Conservation (phyloP, 2,329 filamentous ascomycete species). For the Pseudogymnoascus sp. region DNA sequence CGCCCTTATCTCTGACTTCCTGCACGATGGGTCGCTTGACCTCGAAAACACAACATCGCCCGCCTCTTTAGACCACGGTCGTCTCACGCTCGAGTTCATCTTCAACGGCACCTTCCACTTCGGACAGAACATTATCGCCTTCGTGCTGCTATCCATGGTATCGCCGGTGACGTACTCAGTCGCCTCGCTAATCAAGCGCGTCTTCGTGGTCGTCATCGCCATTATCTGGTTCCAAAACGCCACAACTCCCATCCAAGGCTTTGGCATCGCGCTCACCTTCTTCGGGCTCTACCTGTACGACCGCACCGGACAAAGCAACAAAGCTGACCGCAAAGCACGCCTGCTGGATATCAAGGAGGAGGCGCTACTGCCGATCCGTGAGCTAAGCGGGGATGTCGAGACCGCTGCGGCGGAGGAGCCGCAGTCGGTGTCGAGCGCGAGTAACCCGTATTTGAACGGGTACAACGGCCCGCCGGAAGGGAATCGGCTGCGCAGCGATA, state of each 20-base stretch:
- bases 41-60: constrained; percentile 42
- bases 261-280: constrained; percentile 84
- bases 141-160: constrained; percentile 83
- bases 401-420: constrained; percentile 10
- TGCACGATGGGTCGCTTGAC: constrained; percentile 71
- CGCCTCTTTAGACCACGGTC: constrained; percentile 68
- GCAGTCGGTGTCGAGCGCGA: constrained; percentile 14
- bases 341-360: constrained; percentile 45
- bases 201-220: constrained; percentile 91
- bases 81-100: constrained; percentile 73
- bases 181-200: constrained; percentile 89
- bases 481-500: constrained; percentile 13
- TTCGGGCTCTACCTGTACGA: constrained; percentile 93
- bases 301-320: constrained; percentile 78
- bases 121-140: constrained; percentile 90
- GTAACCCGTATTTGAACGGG: constrained; percentile 13
- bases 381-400: constrained; percentile 11
- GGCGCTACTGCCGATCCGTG: constrained; percentile 20
- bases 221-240: constrained; percentile 94
- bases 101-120: constrained; percentile 98
- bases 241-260: constrained; percentile 73
- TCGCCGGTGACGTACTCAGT: constrained; percentile 97
- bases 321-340: constrained; percentile 75
- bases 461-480: constrained; percentile 13
- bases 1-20: constrained; percentile 66